Base-by-base conservation (phyloP, 129 eudicot species). In the Pseudognaphalium luteoalbum region DNA sequence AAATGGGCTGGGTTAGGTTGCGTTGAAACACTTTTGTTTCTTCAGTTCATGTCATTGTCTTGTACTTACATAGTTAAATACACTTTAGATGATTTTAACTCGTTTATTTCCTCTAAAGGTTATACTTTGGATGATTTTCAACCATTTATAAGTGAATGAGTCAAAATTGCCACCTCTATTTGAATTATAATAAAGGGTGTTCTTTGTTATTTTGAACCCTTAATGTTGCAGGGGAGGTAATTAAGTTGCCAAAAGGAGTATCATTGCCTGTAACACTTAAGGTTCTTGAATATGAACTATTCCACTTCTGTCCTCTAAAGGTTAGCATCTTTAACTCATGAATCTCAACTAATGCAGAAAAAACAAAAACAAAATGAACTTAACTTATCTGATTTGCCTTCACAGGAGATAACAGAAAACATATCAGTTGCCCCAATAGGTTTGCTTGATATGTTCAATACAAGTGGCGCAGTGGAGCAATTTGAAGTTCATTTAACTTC, bases 201-300 rank as follows among this genome's bases (percentile, higher is more conserved):
- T 64, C 37, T 19, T 22, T 29, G 7, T 61, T 3, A 37, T 37
- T 35, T 35, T 8, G 8, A 30, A 5, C 19, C 14, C 17, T 67
- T 21, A 7, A 32, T 29, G 41, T 79, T 74, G 58, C 86, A 90
- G 96, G 96, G 56, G 92, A 90, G 83, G 77, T 93, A 8, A 64
- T 88, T 41, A 80, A 84, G 60, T 60, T 93, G 74, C 96, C 96
- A 11, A 86, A 87, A 82, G 97, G 85, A 32, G 90, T 88, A 74
- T 85, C 97, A 3, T 70, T 90, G 74, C 93, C 91, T 2, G 93
- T 90, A 73, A 90, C 96, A 17, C 96, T 93, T 34, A 87, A 87
- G 69, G 97, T 88, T 77, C 88, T 88, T 29, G 97, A 93, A 68
- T 93, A 90, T 11, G 93, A 93, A 75, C 77, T 93, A 77, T 93